Evolutionary conservation across 306 rosid species (phyloP).

Genomic region (Acacia confusa): DNA sequence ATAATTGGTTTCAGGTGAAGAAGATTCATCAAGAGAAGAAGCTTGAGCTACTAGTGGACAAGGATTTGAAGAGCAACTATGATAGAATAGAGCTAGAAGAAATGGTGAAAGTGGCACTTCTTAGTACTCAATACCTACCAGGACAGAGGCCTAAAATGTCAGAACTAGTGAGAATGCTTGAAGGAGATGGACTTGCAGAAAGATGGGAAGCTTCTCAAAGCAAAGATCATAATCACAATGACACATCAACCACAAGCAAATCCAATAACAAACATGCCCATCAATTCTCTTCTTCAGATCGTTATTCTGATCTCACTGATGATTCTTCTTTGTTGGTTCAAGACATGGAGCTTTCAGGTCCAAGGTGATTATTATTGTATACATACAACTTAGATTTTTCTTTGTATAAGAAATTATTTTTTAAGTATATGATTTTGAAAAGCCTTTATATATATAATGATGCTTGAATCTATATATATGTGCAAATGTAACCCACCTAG

Average conservation of each 20-base stretch:
- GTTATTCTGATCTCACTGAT: conserved; percentile 87
- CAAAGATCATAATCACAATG: conserved; percentile 29
- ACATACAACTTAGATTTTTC: background rate
- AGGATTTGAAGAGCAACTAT: conserved; percentile 50
- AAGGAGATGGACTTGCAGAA: conserved; percentile 57
- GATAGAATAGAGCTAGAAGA: conserved; percentile 54
- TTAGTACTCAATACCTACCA: conserved; percentile 53
- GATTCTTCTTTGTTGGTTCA: conserved; percentile 87
- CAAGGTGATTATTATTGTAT: conserved; percentile 50
- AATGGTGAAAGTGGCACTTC: conserved; percentile 54
- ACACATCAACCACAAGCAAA: background rate
- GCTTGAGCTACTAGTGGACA: conserved; percentile 52
- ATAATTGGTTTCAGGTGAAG: conserved; percentile 36
- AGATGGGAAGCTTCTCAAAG: conserved; percentile 54
- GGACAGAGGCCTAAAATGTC: conserved; percentile 56
- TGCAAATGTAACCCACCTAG: conserved; percentile 27
- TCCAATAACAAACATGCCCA: conserved; percentile 31
- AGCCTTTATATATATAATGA: conserved; percentile 12
- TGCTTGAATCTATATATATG: conserved; percentile 43
- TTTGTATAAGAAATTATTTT: background rate
- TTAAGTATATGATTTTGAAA: conserved; percentile 36
- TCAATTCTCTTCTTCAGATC: conserved; percentile 50
- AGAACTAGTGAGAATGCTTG: conserved; percentile 54
- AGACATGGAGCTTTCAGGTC: conserved; percentile 99
- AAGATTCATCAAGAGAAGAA: conserved; percentile 52